Percentiles rank a stretch among this genome's conserved stretches.
Evolutionary conservation across 2,329 filamentous ascomycete species (phyloP).

Genomic region (Escovopsis weberi): DNA sequence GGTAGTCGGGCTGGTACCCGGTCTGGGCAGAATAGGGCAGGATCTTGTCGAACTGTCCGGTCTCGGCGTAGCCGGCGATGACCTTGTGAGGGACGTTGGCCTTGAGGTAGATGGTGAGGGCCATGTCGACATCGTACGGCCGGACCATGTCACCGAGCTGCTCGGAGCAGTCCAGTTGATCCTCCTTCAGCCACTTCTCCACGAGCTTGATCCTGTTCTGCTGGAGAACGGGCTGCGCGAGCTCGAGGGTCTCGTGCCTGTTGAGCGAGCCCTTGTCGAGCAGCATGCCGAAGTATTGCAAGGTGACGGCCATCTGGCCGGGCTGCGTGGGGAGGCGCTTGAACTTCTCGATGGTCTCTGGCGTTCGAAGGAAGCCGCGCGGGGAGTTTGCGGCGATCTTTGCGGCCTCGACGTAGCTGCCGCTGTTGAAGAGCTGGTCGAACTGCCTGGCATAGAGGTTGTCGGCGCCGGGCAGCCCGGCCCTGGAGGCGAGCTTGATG

Average conservation of each 20-base stretch:
- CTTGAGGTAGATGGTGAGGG: constrained; percentile 77
- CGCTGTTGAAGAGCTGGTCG: constrained; percentile 66
- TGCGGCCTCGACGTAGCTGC: constrained; percentile 76
- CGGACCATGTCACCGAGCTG: constrained; percentile 91
- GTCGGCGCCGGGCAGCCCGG: constrained; percentile 85
- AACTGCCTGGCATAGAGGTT: constrained; percentile 88
- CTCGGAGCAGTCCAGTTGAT: constrained; percentile 92
- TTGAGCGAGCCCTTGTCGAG: constrained; percentile 91
- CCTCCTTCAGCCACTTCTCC: constrained; percentile 95
- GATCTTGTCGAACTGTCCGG: constrained; percentile 94
- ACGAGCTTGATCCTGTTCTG: constrained; percentile 92
- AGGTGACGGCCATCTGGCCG: constrained; percentile 80
- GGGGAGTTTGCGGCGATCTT: constrained; percentile 96
- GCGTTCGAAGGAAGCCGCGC: constrained; percentile 83
- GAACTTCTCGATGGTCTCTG: constrained; percentile 91
- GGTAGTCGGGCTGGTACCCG: constrained; percentile 91
- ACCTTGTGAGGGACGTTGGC: constrained; percentile 88
- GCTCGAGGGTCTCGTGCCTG: constrained; percentile 82
- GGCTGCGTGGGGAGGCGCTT: constrained; percentile 70
- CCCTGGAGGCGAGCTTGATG: constrained; percentile 90
- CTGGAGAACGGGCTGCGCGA: constrained; percentile 79
- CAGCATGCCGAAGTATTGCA: constrained; percentile 96
- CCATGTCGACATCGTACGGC: constrained; percentile 75
- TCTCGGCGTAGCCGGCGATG: constrained; percentile 86
- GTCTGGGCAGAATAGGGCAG: constrained; percentile 74